Evolutionary conservation across 495 filamentous ascomycete species (phyloP).

Genomic region (Apodospora peruviana): DNA sequence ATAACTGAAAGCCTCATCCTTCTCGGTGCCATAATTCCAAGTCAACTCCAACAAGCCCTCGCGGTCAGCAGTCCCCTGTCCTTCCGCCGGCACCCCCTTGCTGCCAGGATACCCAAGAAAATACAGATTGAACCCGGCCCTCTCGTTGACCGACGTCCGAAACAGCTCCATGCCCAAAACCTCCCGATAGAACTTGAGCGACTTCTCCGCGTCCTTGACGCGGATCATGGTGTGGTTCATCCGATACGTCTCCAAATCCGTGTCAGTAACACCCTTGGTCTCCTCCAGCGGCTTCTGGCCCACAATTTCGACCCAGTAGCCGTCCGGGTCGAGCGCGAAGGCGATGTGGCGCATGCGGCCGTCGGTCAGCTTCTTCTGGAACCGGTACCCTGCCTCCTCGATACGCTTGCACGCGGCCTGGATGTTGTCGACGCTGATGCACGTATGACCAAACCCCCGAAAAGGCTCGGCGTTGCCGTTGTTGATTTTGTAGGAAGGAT

Average conservation of each 20-base stretch:
- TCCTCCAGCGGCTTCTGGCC: conserved; percentile 38
- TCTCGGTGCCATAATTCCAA: conserved; percentile 97
- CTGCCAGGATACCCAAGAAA: conserved; percentile 75
- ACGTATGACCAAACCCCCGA: conserved; percentile 86
- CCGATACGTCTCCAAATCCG: conserved; percentile 36
- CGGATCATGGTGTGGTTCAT: conserved; percentile 91
- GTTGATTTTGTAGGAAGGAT: conserved; percentile 72
- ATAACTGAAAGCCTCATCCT: conserved; percentile 75
- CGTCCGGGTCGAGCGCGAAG: conserved; percentile 89
- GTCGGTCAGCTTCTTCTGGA: conserved; percentile 90
- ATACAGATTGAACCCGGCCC: conserved; percentile 79
- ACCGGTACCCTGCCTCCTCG: conserved; percentile 82
- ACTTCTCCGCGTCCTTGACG: conserved; percentile 81
- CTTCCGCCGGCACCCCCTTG: conserved; percentile 40
- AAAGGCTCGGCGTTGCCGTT: conserved; percentile 88
- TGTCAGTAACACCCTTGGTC: conserved; percentile 29
- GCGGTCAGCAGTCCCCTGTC: conserved; percentile 51
- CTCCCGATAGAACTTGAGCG: conserved; percentile 85
- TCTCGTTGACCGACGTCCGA: conserved; percentile 62
- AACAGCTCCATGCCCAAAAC: conserved; percentile 81
- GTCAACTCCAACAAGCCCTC: conserved; percentile 89
- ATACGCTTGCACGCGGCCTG: conserved; percentile 82
- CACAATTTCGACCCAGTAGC: conserved; percentile 82
- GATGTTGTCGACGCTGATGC: conserved; percentile 84
- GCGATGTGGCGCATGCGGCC: conserved; percentile 86